Evolutionary conservation across 768 basidiomycete genomes (phyloP), one percentile per base, ranked within the genome.

Genomic region (Amanita subjunquillea): DNA sequence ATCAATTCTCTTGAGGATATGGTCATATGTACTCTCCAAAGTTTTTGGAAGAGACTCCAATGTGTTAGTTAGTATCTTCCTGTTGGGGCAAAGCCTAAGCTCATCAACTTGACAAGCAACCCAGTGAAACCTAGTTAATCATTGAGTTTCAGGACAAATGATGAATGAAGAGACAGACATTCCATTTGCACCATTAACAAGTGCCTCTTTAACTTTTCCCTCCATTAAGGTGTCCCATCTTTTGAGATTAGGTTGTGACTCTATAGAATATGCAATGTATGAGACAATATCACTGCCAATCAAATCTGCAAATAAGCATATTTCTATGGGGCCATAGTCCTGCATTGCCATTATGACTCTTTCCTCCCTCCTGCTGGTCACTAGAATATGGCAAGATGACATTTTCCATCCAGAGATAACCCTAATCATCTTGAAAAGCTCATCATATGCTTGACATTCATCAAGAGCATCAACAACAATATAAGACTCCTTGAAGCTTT

Each of bases 391-490:
- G 20, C 29, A 48, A 13, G 13, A 8, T 22, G 17, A 15, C 2
- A 34, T 48, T 12, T 48, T 4, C 32, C 46, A 32, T 9, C 32
- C 32, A 36, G 6, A 9, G n/a, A 48, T 36, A 7, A 15, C 34
- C 4, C 34, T 48, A 5, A 48, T 32, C 7, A 36, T 10, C 22
- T 48, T 36, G 5, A 48, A 34, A 15, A 36, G n/a, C 4, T 48
- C 15, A 2, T 48, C 6, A n/a, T 36, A 48, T 15, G 8, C 6
- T 7, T 17, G 15, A 30, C 46, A 47, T 34, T 47, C 46, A 47
- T 47, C 46, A 6, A 47, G 20, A 22, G 46, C 46, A 48, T 48
- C 46, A 32, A 48, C 9, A n/a, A 48, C 46, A 48, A 48, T 37
- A 30, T 48, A 48, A 12, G 5, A 7, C 20, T 32, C 15, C 30